A percentile compares a stretch with the other conserved stretches of the same genome.
Conservation (phyloP, 106 monocot genomes). For the Triglochin maritima region DNA sequence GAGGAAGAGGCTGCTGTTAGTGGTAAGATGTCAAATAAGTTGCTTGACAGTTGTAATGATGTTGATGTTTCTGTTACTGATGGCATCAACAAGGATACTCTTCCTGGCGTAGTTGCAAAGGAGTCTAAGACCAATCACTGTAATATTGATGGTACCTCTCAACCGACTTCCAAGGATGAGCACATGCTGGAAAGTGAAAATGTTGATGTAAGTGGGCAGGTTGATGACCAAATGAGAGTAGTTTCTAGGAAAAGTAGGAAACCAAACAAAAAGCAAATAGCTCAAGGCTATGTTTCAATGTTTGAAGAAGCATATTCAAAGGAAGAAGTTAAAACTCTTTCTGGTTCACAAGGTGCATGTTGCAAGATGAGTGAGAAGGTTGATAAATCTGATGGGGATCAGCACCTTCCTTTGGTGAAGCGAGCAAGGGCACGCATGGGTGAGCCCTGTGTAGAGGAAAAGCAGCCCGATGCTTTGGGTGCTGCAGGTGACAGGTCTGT, state of each 20-base stretch:
- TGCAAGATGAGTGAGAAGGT: slow-evolving; percentile 20
- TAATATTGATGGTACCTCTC: slow-evolving; percentile 10
- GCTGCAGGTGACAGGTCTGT: background rate
- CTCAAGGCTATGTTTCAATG: slow-evolving; percentile 9
- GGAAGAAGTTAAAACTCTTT: slow-evolving; percentile 11
- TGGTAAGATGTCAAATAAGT: slow-evolving; percentile 4
- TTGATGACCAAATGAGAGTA: slow-evolving; percentile 8
- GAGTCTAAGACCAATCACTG: slow-evolving; percentile 17
- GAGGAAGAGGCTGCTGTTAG: slow-evolving; percentile 1
- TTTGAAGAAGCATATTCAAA: slow-evolving; percentile 14
- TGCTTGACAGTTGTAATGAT: slow-evolving; percentile 3
- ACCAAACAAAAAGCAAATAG: slow-evolving; percentile 28
- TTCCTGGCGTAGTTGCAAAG: slow-evolving; percentile 5
- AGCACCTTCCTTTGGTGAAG: slow-evolving; percentile 95
- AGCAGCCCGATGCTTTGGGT: slow-evolving; percentile 14
- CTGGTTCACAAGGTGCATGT: slow-evolving; percentile 15
- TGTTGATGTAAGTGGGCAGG: background rate
- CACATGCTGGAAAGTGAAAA: background rate
- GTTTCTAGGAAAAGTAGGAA: slow-evolving; percentile 42
- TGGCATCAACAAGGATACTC: slow-evolving; percentile 4
- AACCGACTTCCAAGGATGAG: background rate
- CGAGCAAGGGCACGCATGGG: slow-evolving; percentile 90
- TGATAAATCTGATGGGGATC: slow-evolving; percentile 66
- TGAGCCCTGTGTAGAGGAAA: slow-evolving; percentile 36
- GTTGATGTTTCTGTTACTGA: slow-evolving; percentile 3